Evolutionary conservation across 2,329 filamentous ascomycete species (phyloP).

Genomic region (Verticillium nubilum): DNA sequence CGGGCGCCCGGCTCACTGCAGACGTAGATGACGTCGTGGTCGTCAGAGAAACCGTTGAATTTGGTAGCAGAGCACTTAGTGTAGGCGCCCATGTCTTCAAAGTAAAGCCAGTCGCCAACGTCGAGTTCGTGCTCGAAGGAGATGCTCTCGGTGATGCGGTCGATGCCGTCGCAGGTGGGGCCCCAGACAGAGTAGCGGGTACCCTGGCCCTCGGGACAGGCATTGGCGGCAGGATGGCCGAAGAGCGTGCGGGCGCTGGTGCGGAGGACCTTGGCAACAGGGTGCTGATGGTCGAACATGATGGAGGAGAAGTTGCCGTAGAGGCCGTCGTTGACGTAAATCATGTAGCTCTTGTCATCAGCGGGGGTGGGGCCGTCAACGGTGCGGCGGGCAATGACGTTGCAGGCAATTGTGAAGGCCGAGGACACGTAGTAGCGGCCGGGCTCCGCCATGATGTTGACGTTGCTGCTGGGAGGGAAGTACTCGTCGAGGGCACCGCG

Average conservation of each 20-base stretch:
- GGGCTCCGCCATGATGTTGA: slow-evolving; percentile 91
- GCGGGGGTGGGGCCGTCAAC: slow-evolving; percentile 64
- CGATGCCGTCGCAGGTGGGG: slow-evolving; percentile 95
- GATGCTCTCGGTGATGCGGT: slow-evolving; percentile 82
- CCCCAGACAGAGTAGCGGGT: slow-evolving; percentile 96
- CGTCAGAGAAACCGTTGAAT: slow-evolving; percentile 95
- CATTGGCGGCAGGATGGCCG: slow-evolving; percentile 45
- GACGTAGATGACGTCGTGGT: slow-evolving; percentile 89
- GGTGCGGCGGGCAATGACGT: slow-evolving; percentile 91
- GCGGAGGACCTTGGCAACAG: slow-evolving; percentile 74
- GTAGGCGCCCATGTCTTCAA: slow-evolving; percentile 98
- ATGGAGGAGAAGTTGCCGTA: slow-evolving; percentile 99
- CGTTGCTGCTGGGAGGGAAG: slow-evolving; percentile 66
- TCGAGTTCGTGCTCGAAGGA: slow-evolving; percentile 72
- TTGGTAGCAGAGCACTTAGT: slow-evolving; percentile 96
- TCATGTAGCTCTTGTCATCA: slow-evolving; percentile 78
- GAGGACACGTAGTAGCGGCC: slow-evolving; percentile 93
- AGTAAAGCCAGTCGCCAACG: slow-evolving; percentile 97
- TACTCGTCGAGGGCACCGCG: slow-evolving; percentile 76
- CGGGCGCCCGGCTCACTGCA: slow-evolving; percentile 86
- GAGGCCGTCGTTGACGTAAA: slow-evolving; percentile 95
- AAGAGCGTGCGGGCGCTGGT: slow-evolving; percentile 53
- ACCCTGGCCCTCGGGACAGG: slow-evolving; percentile 39
- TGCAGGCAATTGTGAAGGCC: slow-evolving; percentile 91
- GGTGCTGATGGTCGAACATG: slow-evolving; percentile 97